Conservation (phyloP, 1,284 basidiomycete genomes). For the Heterobasidion irregulare region DNA sequence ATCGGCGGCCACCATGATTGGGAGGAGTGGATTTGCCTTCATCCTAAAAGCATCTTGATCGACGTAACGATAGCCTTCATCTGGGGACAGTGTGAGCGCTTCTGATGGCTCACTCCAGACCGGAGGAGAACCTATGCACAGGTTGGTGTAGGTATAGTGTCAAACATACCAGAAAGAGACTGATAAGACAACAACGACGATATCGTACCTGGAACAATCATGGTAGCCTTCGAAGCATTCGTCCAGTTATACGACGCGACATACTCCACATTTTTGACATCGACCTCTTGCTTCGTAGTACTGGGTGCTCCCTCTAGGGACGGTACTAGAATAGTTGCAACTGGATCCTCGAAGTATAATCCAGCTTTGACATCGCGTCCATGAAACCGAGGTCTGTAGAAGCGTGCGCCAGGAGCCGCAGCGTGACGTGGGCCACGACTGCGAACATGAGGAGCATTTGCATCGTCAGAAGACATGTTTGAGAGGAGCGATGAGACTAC, state of each 20-base stretch:
- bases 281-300: background rate
- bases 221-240: constrained; percentile 28
- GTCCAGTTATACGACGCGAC: constrained; percentile 45
- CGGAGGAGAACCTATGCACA: constrained; percentile 36
- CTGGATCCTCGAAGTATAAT: too few relatives aligned
- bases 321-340: too few relatives aligned
- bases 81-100: constrained; percentile 40
- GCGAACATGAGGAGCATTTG: too few relatives aligned
- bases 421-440: too few relatives aligned
- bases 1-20: constrained; percentile 43
- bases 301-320: too few relatives aligned
- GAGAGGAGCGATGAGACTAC: too few relatives aligned
- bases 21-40: constrained; percentile 30
- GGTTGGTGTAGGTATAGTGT: background rate
- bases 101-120: constrained; percentile 35
- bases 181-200: background rate
- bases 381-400: too few relatives aligned
- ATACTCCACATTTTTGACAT: constrained; percentile 24
- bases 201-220: constrained; percentile 39
- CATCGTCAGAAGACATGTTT: too few relatives aligned
- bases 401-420: too few relatives aligned
- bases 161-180: background rate
- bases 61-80: constrained; percentile 31
- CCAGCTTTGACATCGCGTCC: too few relatives aligned
- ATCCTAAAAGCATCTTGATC: constrained; percentile 46